These are phyloP conservation scores for Fraxinus latifolia DNA, from an alignment of 305 asterid genomes.

Conservation along the genomic window DNA sequence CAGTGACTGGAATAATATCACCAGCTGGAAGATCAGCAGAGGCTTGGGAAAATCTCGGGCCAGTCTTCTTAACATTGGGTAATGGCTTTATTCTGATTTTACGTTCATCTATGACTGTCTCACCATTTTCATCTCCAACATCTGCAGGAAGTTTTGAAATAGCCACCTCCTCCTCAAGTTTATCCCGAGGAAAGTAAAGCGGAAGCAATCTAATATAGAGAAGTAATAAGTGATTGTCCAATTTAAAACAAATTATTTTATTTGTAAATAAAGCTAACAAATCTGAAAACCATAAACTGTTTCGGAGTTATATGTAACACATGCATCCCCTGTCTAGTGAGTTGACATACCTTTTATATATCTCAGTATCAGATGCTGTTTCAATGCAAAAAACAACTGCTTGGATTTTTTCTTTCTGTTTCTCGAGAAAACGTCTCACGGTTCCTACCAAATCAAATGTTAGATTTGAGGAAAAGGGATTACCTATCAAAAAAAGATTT, in stretches of 20 bases:
- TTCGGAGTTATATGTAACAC: neutral
- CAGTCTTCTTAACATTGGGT: conserved; percentile 62
- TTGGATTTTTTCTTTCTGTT: conserved; percentile 69
- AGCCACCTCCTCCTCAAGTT: conserved; percentile 75
- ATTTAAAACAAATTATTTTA: no score
- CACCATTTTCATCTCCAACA: conserved; percentile 97
- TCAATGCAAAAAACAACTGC: conserved; percentile 75
- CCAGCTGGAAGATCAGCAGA: conserved; percentile 54
- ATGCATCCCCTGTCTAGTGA: neutral
- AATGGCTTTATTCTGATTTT: conserved; percentile 80
- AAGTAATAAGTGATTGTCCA: neutral
- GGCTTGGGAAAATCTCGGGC: conserved; percentile 39
- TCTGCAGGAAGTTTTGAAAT: conserved; percentile 79
- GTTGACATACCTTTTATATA: conserved; percentile 65
- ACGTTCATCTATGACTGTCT: conserved; percentile 75
- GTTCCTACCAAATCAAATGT: conserved; percentile 54
- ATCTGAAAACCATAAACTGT: neutral
- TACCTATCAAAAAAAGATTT: neutral
- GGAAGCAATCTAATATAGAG: conserved; percentile 67
- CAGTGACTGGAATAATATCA: conserved; percentile 20
- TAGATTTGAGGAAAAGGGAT: no score
- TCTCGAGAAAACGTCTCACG: conserved; percentile 86
- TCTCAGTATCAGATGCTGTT: conserved; percentile 76
- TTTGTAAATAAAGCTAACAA: neutral
- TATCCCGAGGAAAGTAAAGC: conserved; percentile 84